Conservation (phyloP, 106 monocot species). For the Acanthochlamys bracteata region DNA sequence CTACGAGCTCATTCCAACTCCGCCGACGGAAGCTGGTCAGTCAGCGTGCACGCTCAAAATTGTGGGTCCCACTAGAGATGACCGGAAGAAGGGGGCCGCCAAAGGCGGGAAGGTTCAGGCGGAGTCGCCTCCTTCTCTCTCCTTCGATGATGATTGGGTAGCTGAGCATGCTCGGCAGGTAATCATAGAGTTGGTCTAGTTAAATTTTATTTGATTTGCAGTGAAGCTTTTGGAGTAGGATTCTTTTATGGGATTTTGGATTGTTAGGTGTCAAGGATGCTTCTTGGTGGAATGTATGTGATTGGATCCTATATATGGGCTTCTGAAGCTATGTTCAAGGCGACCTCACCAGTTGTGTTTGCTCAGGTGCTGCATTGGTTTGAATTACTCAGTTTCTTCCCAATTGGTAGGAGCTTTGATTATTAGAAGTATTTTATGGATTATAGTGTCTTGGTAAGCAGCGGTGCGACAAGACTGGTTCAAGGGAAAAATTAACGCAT, state of each 20-base stretch:
- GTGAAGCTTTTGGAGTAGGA: no score
- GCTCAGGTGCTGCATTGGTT: slow-evolving; percentile 40
- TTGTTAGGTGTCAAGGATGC: slow-evolving; percentile 77
- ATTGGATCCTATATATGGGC: slow-evolving; percentile 78
- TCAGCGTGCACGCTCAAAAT: slow-evolving; percentile 50
- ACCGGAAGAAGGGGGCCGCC: slow-evolving; percentile 50
- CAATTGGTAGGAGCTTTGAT: no score
- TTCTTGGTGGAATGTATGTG: slow-evolving; percentile 83
- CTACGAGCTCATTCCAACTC: slow-evolving; percentile 79
- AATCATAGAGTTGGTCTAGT: no score
- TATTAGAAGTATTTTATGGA: no score
- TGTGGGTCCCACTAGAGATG: slow-evolving; percentile 16
- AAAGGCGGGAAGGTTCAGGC: slow-evolving; percentile 21
- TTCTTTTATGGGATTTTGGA: no score
- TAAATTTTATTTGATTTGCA: no score
- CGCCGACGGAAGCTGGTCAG: slow-evolving; percentile 57
- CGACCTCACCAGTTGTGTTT: slow-evolving; percentile 44
- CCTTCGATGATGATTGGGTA: slow-evolving; percentile 80
- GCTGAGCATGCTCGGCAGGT: slow-evolving; percentile 95
- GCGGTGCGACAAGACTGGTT: no score
- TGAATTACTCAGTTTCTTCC: no score
- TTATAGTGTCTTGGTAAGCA: no score
- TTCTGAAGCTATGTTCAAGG: slow-evolving; percentile 64
- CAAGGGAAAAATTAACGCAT: no score
- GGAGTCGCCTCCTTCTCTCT: slow-evolving; percentile 23